Evolutionary conservation across 345 rosid genomes (phyloP), one percentile per base, ranked within the genome.

Genomic region (Corchorus olitorius): DNA sequence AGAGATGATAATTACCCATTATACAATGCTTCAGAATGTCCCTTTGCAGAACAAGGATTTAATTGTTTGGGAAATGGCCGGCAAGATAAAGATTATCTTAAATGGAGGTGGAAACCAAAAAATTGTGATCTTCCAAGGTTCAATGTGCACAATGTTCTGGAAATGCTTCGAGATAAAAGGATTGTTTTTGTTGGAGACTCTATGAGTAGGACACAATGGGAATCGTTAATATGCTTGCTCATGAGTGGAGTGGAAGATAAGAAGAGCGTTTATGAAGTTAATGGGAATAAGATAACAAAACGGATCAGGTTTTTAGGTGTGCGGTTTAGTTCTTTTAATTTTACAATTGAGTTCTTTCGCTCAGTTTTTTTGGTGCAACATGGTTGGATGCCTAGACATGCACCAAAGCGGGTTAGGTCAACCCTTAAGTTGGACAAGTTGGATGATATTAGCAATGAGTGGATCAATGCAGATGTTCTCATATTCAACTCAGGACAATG

Each of bases 161-260:
- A 89, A 87, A 79, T 79, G 81, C 79, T 94, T 75, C 84, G 88
- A 74, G 87, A 84, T 65, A 93, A 88, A 75, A 87, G 98, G 84
- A 74, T 94, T 61, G 98, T 91, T 49, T 94, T 93, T 77, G 93
- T 94, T 46, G 98, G 98, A 8, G 98, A 94, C 81, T 94, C 96
- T 0, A 89, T 93, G 94, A 88, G 95, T 79, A 89, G 98, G 75
- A 90, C 95, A 1, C 98, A 91, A 61, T 93, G 97, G 98, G 98
- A 94, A 81, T 94, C 98, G 7, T 79, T 93, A 68, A 85, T 94
- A 78, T 94, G 98, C 80, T 88, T 94, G 82, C 90, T 94, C 16
- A 90, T 91, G 93, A 87, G 92, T 2, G 95, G 97, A 10, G 81
- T 93, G 66, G 92, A 90, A 71, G 97, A 93, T 80, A 93, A 89